Conservation (phyloP, 2,329 filamentous ascomycete species). For the Colletotrichum sp. region DNA sequence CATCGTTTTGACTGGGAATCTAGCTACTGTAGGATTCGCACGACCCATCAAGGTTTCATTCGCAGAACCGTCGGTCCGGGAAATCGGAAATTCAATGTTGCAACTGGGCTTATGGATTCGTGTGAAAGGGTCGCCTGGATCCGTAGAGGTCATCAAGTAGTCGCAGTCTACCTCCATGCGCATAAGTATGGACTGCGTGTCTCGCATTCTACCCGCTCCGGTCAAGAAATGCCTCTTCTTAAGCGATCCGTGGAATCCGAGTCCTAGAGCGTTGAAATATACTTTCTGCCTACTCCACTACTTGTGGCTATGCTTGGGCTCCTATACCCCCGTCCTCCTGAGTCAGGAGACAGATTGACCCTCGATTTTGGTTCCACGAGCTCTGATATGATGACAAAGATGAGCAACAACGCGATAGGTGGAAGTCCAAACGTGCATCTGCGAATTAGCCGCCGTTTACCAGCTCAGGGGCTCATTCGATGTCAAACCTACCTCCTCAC, state of each 20-base stretch:
- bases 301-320: neutral
- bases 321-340: neutral
- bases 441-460: neutral
- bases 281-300: neutral
- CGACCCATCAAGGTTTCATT: neutral
- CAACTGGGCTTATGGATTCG: neutral
- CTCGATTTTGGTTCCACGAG: neutral
- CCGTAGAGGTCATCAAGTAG: neutral
- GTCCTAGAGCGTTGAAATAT: neutral
- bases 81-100: neutral
- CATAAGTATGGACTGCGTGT: neutral
- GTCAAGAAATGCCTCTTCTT: neutral
- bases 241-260: neutral
- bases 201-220: neutral
- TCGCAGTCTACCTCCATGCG: neutral
- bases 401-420: neutral
- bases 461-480: neutral
- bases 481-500: neutral
- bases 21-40: neutral
- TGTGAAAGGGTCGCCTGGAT: neutral
- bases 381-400: neutral
- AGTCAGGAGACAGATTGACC: neutral
- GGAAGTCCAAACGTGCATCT: neutral
- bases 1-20: rapidly evolving
- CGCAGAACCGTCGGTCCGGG: neutral